phyloP scores from a whole-genome alignment of 2,329 filamentous ascomycete species.

The Ampelomyces quisqualis region DNA sequence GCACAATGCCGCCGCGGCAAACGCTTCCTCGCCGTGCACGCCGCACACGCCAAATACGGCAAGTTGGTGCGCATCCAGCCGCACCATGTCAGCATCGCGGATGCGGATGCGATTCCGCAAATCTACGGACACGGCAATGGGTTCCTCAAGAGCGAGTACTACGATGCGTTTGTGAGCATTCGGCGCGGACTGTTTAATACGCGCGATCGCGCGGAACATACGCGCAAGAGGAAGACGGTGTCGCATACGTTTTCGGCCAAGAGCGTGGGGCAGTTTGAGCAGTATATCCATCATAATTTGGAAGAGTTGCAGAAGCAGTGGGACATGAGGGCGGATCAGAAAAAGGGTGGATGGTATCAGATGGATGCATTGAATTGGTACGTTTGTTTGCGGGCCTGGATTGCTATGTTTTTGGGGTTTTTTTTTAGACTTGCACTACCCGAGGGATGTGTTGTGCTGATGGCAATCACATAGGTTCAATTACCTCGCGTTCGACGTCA shows the following conservation, averaged over 20 bases:
- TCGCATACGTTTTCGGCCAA: slow-evolving; percentile 85
- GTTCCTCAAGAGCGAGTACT: slow-evolving; percentile 68
- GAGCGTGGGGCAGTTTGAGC: slow-evolving; percentile 79
- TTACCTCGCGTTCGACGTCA: slow-evolving; percentile 56
- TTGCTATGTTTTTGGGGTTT: no score
- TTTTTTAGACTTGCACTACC: no score
- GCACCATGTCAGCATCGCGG: slow-evolving; percentile 78
- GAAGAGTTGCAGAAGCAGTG: slow-evolving; percentile 72
- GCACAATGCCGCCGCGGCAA: slow-evolving; percentile 61
- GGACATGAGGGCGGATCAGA: slow-evolving; percentile 61
- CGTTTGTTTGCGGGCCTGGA: no score
- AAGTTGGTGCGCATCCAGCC: slow-evolving; percentile 82
- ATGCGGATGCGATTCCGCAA: slow-evolving; percentile 71
- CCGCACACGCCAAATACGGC: slow-evolving; percentile 72
- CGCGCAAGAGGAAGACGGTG: slow-evolving; percentile 84
- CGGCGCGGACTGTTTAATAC: slow-evolving; percentile 87
- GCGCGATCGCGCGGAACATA: slow-evolving; percentile 75
- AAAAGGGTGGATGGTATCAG: slow-evolving; percentile 58
- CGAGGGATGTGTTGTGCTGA: no score
- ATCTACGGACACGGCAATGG: slow-evolving; percentile 69
- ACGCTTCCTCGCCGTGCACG: slow-evolving; percentile 61
- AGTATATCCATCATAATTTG: slow-evolving; percentile 81
- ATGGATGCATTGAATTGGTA: slow-evolving; percentile 71
- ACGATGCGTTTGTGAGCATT: slow-evolving; percentile 89
- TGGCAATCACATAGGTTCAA: slow-evolving; percentile 61